Conservation (phyloP, 768 basidiomycete species). For the Lentinus tigrinus region DNA sequence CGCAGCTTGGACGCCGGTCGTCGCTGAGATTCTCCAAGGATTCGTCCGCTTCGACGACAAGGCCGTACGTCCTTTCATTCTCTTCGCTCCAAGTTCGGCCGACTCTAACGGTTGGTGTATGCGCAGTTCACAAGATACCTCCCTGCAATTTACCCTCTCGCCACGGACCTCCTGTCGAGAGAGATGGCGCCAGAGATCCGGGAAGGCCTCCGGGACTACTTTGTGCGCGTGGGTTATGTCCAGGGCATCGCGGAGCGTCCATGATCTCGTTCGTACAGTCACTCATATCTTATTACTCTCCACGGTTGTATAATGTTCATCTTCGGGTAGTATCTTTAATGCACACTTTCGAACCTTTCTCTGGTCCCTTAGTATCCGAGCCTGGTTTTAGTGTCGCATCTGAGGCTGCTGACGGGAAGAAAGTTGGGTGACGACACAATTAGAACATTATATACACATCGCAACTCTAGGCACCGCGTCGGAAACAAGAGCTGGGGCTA, state of each 20-base stretch:
- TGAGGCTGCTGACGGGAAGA: no score
- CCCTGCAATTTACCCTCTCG: conserved; percentile 86
- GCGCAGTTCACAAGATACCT: conserved; percentile 85
- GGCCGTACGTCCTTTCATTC: conserved; percentile 56
- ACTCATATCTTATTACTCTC: conserved; percentile 21
- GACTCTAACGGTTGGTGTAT: conserved; percentile 7
- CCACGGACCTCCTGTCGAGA: conserved; percentile 78
- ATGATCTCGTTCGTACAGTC: conserved; percentile 16
- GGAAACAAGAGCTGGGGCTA: not conserved
- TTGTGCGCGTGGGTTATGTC: conserved; percentile 67
- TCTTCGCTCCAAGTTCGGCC: not conserved
- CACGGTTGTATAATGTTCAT: conserved; percentile 25
- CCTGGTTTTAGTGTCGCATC: no score
- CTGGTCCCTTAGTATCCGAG: no score
- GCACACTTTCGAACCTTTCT: not conserved
- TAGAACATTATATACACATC: not conserved
- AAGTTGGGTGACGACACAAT: no score
- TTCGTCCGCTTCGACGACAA: conserved; percentile 89
- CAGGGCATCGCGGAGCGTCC: conserved; percentile 29
- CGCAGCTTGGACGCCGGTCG: conserved; percentile 96
- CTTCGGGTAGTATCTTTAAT: conserved; percentile 25
- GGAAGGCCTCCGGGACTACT: conserved; percentile 73
- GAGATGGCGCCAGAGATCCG: conserved; percentile 86
- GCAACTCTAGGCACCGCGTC: not conserved
- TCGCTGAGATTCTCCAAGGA: conserved; percentile 91